Evolutionary conservation across 2,329 filamentous ascomycete species (phyloP).

Genomic region (Davidsoniella eucalypti): DNA sequence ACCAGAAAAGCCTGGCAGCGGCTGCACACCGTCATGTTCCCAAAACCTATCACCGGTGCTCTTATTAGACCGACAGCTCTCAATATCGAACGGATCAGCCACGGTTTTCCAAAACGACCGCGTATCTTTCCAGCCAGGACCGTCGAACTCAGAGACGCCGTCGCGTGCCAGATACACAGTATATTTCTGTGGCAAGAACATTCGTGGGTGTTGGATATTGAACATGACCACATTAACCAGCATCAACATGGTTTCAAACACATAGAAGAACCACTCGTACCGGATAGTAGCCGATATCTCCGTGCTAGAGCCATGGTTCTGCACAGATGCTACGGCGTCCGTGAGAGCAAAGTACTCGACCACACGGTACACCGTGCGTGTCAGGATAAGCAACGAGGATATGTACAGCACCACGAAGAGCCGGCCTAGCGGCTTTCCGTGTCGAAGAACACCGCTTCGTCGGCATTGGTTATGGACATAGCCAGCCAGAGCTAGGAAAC

Average conservation of each 20-base stretch:
- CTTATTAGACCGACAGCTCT: slow-evolving; percentile 20
- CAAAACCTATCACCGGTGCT: slow-evolving; percentile 21
- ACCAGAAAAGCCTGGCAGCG: background rate
- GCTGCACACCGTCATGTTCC: slow-evolving; percentile 16
- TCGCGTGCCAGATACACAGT: slow-evolving; percentile 34
- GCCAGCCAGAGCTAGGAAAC: slow-evolving; percentile 32
- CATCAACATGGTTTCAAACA: slow-evolving; percentile 40
- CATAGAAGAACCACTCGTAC: slow-evolving; percentile 43
- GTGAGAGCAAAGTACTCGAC: slow-evolving; percentile 42
- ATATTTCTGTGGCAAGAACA: slow-evolving; percentile 31
- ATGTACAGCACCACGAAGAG: slow-evolving; percentile 34
- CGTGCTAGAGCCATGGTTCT: slow-evolving; percentile 21
- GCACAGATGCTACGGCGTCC: slow-evolving; percentile 23
- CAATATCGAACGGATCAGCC: slow-evolving; percentile 26
- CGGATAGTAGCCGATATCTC: slow-evolving; percentile 30
- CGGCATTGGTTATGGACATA: slow-evolving; percentile 32
- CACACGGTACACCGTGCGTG: slow-evolving; percentile 39
- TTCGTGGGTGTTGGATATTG: slow-evolving; percentile 34
- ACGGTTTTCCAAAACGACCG: slow-evolving; percentile 27
- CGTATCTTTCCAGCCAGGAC: slow-evolving; percentile 32
- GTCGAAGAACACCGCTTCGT: slow-evolving; percentile 19
- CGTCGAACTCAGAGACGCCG: slow-evolving; percentile 31
- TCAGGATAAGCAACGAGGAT: slow-evolving; percentile 31
- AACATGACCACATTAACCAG: slow-evolving; percentile 31
- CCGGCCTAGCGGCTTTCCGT: slow-evolving; percentile 19